Evolutionary conservation across 805 yeast genomes (phyloP), one percentile per base, ranked within the genome.

Genomic region (Lachancea kluyveri): DNA sequence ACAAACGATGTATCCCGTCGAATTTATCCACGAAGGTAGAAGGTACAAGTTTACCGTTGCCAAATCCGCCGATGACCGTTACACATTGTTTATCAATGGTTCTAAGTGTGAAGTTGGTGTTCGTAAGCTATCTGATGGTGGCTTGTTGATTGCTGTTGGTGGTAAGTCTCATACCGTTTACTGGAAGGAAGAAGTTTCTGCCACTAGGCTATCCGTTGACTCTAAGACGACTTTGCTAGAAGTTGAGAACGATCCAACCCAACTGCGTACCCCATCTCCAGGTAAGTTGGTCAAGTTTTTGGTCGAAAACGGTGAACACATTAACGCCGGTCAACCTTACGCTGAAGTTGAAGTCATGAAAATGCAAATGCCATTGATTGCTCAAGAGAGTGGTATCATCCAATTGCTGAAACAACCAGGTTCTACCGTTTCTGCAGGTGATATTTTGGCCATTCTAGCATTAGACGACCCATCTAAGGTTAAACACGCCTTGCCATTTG

Each of bases 341-440:
- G 98, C 98, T 24, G 98, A 92, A 66, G 96, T 92, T 36, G 99
- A 92, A 66, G 98, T 92, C 46, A 92, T 92, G 99, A 92, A 92
- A 64, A 92, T 92, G 98, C 87, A 88, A 63, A 92, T 92, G 96
- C 96, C 98, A 30, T 72, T 92, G 50, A 67, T 88, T 52, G 90
- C 96, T 13, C 85, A 79, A 60, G 98, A 90, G 60, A 81, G 83
- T 51, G 99, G 99, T 71, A 68, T 73, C 37, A 84, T 88, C 33
- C 96, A 90, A 65, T 67, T 87, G 25, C 77, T 92, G 56, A 90
- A 92, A 62, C 98, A 92, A 66, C 97, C 98, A 7, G 99, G 99
- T 32, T 81, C 97, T n/a, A 86, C 94, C 17, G 81, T 92, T 37
- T 75, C 76, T 48, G 96, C 96, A 29, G 98, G 98, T 65, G 98